A percentile compares a stretch with the other conserved stretches of the same genome.
Conservation (phyloP, 495 filamentous ascomycete species). For the Cudoniella acicularis region DNA sequence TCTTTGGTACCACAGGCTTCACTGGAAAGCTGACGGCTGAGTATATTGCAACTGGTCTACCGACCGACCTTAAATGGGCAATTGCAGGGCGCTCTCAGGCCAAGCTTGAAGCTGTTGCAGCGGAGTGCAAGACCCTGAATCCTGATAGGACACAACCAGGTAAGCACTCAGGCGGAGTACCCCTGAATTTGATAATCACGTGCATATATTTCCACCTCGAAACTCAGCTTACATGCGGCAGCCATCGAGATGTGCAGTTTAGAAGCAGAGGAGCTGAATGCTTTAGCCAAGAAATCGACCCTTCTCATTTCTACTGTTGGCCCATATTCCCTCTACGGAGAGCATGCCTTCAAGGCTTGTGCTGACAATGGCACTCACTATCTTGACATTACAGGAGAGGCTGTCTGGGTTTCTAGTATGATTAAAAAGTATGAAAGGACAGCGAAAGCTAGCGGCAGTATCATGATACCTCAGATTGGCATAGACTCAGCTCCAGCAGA, state of each 20-base stretch:
- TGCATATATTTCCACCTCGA: background rate
- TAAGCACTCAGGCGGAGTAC: slow-evolving; percentile 26
- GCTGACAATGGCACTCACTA: slow-evolving; percentile 87
- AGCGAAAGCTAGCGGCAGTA: slow-evolving; percentile 71
- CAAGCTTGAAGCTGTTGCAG: slow-evolving; percentile 68
- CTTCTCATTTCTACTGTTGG: slow-evolving; percentile 82
- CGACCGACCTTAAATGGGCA: slow-evolving; percentile 85
- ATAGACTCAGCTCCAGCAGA: slow-evolving; percentile 86
- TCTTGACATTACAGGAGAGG: slow-evolving; percentile 85
- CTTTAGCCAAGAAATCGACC: slow-evolving; percentile 69
- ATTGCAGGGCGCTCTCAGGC: slow-evolving; percentile 73
- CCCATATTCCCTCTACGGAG: slow-evolving; percentile 76
- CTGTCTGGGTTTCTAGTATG: slow-evolving; percentile 74
- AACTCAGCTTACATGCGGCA: slow-evolving; percentile 24
- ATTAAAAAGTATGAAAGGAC: slow-evolving; percentile 73
- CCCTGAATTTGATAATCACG: slow-evolving; percentile 1
- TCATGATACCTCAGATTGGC: slow-evolving; percentile 83
- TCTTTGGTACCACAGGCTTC: slow-evolving; percentile 85
- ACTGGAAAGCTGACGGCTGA: slow-evolving; percentile 78
- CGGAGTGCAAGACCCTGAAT: slow-evolving; percentile 62
- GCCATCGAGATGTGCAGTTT: slow-evolving; percentile 63
- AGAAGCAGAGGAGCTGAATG: slow-evolving; percentile 56
- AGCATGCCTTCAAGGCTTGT: slow-evolving; percentile 82
- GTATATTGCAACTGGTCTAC: slow-evolving; percentile 68
- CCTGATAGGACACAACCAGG: slow-evolving; percentile 66